A percentile compares a stretch with the other conserved stretches of the same genome.
These are phyloP conservation scores for Tilletia horrida DNA, from an alignment of 1,284 basidiomycete genomes.

Conservation along the genomic window DNA sequence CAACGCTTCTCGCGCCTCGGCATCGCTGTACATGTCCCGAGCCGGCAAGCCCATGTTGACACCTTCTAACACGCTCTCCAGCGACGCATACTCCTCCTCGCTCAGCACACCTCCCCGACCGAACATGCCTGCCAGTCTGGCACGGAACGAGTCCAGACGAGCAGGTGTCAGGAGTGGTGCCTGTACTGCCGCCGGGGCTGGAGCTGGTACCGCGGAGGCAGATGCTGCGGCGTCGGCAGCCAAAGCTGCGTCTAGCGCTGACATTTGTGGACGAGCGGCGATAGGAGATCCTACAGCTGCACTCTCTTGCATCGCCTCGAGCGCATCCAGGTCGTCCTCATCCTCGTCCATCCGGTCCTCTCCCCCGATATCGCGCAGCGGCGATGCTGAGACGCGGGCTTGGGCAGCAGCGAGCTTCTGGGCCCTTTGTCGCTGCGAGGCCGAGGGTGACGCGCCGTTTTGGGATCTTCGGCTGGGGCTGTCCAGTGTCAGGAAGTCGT, in stretches of 20 bases:
- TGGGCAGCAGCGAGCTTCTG: not conserved
- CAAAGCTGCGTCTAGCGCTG: not conserved
- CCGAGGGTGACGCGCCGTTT: conserved; percentile 53
- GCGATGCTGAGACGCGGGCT: not conserved
- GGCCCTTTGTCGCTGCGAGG: not conserved
- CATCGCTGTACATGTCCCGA: conserved; percentile 70
- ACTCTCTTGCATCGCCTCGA: conserved; percentile 37
- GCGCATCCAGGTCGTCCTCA: conserved; percentile 32
- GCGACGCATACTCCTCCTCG: conserved; percentile 68
- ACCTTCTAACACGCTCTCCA: conserved; percentile 69
- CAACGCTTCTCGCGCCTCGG: conserved; percentile 66
- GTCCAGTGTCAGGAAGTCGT: conserved; percentile 30
- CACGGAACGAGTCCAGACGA: conserved; percentile 56
- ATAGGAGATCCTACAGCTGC: not conserved
- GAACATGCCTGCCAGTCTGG: conserved; percentile 65
- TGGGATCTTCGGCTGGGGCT: not conserved
- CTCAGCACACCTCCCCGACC: conserved; percentile 54
- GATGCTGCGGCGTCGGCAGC: not conserved
- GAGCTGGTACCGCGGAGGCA: conserved; percentile 16
- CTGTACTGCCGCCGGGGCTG: not conserved
- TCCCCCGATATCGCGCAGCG: conserved; percentile 28
- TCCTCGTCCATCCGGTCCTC: conserved; percentile 30
- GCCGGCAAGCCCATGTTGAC: conserved; percentile 75
- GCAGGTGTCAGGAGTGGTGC: conserved; percentile 22
- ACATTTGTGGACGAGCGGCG: not conserved